Base-by-base conservation (phyloP, 345 rosid species). In the Hibiscus trionum region DNA sequence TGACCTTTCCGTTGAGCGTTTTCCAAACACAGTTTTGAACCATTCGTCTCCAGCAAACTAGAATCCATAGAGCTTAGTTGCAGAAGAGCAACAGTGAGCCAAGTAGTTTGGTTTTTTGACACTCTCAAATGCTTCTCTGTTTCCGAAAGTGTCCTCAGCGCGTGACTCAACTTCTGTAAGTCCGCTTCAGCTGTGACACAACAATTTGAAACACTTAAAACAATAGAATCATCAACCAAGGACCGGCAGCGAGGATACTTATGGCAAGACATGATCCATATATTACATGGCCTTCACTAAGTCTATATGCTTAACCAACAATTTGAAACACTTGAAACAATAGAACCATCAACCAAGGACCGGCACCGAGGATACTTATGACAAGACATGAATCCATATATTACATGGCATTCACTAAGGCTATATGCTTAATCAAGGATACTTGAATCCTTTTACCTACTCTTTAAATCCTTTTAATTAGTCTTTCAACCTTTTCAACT, bases 71-170 rank as follows among this genome's bases (percentile, higher is more conserved):
- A 81, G 79, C 96, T 90, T 73, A 95, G 85, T 77, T 92, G 97
- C 75, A 95, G 78, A 79, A 95, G 90, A 55, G 97, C 96, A 33
- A 87, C 99, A 61, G 97, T 92, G 37, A 95, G 97, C 99, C 97
- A 95, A 1, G 97, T 95, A 71, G 92, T 87, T 80, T 92, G 99
- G 76, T 85, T 90, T 77, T 88, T 95, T n/a, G 96, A 85, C 78
- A 85, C 84, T 81, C 97, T 85, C 80, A 95, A 78, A 68, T 92
- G 96, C 80, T 92, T 90, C 84, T 95, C 99, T n/a, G 96, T 88
- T 72, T 95, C 96, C 58, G 99, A 89, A 69, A 95, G 91, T 80
- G 88, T 80, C 84, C 86, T 95, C 82, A 95, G 62, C 4, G 97
- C 97, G 74, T 83, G 86, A 74, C 86, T 83, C 82, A 95, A 27